These are phyloP conservation scores for Solanum bulbocastanum DNA, from an alignment of 257 asterid genomes.

Conservation along the genomic window DNA sequence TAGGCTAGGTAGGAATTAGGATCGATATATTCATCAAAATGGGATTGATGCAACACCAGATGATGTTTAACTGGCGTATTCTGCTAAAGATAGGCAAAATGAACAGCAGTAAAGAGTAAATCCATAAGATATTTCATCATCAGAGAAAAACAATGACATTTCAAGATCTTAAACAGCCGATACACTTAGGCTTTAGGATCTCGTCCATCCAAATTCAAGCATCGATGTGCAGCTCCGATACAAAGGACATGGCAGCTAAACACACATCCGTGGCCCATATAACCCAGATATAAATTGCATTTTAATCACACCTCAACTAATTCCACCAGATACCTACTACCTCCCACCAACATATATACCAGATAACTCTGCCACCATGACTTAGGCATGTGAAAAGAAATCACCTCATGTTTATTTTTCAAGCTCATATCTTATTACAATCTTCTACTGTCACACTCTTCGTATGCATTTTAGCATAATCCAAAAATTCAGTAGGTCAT, in stretches of 20 bases:
- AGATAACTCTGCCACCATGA: background rate
- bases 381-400: background rate
- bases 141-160: background rate
- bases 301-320: background rate
- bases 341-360: background rate
- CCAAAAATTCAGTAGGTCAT: background rate
- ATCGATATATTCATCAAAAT: background rate
- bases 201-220: background rate
- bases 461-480: background rate
- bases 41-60: background rate
- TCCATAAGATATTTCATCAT: background rate
- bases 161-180: background rate
- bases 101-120: background rate
- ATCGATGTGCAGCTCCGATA: background rate
- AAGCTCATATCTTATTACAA: background rate
- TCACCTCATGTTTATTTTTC: background rate
- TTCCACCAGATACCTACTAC: background rate
- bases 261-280: rapidly evolving
- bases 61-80: background rate
- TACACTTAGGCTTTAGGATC: background rate
- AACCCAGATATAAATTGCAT: too few relatives aligned
- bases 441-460: background rate
- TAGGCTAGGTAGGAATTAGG: background rate
- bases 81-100: background rate
- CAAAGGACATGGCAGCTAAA: background rate